phyloP scores from a whole-genome alignment of 805 yeast genomes.

The Yarrowia porcina region DNA sequence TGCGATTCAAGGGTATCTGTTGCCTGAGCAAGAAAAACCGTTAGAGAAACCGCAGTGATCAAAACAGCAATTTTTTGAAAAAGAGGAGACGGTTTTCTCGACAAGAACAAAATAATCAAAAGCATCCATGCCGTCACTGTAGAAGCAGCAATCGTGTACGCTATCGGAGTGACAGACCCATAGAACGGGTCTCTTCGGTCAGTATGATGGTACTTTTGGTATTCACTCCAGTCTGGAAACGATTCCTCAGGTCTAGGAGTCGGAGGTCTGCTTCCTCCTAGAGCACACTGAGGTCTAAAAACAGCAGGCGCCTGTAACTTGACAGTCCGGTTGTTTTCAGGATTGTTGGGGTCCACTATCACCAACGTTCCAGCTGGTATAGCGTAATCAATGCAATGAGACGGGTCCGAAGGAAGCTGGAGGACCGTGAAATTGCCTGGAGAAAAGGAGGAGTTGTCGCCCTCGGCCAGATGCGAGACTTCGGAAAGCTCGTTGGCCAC shows the following conservation, averaged over 20 bases:
- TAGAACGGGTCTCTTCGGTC: slow-evolving; percentile 34
- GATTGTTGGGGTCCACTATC: slow-evolving; percentile 21
- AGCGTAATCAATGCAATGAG: slow-evolving; percentile 25
- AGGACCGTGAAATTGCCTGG: slow-evolving; percentile 2
- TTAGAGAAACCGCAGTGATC: slow-evolving; percentile 52
- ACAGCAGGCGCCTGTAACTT: slow-evolving; percentile 25
- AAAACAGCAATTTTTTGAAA: slow-evolving; percentile 58
- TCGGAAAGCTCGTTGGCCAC: slow-evolving; percentile 16
- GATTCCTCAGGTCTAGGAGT: background rate
- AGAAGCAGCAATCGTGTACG: slow-evolving; percentile 37
- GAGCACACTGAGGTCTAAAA: slow-evolving; percentile 15
- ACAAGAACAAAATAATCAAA: slow-evolving; percentile 51
- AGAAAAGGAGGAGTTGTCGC: background rate
- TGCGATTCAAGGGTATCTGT: slow-evolving; percentile 50
- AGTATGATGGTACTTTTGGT: slow-evolving; percentile 3
- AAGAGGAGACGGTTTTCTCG: slow-evolving; percentile 56
- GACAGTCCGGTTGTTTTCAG: slow-evolving; percentile 19
- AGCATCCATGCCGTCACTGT: slow-evolving; percentile 65
- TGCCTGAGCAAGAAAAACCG: slow-evolving; percentile 49
- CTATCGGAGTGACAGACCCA: slow-evolving; percentile 38
- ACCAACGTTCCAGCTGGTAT: slow-evolving; percentile 27
- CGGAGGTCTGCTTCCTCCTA: background rate
- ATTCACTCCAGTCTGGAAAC: slow-evolving; percentile 18
- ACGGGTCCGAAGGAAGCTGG: slow-evolving; percentile 1
- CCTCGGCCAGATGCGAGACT: slow-evolving; percentile 10